A percentile compares a stretch with the other conserved stretches of the same genome.
Conservation (phyloP, 2,329 filamentous ascomycete species). For the Trichoderma citrinoviride region DNA sequence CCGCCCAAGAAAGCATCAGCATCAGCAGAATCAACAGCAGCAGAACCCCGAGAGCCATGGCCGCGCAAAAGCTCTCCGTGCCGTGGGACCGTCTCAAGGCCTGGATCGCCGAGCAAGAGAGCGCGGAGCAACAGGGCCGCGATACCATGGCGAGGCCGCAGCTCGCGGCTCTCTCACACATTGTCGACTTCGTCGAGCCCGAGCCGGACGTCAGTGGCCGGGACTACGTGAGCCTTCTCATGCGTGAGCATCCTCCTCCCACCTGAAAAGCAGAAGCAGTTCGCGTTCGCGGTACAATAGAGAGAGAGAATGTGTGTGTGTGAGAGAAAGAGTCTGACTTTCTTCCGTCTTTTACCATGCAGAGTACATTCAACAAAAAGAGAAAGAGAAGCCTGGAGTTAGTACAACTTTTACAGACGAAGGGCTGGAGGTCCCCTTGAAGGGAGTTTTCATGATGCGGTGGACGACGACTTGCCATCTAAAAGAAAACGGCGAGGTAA, state of each 20-base stretch:
- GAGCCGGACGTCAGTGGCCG: conserved; percentile 31
- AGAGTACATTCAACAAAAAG: conserved; percentile 26
- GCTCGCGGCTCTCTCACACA: conserved; percentile 40
- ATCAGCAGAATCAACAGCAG: neutral
- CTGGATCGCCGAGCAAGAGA: conserved; percentile 44
- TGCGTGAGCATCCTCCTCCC: conserved; percentile 25
- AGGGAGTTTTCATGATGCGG: conserved; percentile 26
- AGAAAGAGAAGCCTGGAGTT: neutral
- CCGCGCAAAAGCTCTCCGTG: conserved; percentile 20
- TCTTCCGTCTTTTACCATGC: neutral
- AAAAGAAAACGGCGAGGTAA: neutral
- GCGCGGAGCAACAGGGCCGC: conserved; percentile 32
- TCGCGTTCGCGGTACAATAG: neutral
- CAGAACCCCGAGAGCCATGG: neutral
- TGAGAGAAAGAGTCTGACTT: too few relatives aligned
- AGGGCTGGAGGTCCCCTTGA: conserved; percentile 26
- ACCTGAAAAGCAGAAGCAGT: neutral
- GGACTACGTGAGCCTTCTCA: conserved; percentile 33
- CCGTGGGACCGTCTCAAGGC: conserved; percentile 38
- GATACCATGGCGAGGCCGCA: conserved; percentile 39
- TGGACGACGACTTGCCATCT: conserved; percentile 33
- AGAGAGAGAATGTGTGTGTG: too few relatives aligned
- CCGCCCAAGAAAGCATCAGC: neutral
- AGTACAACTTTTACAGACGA: conserved; percentile 25
- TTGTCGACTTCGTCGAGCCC: conserved; percentile 34